Percentiles rank a stretch among this genome's conserved stretches.
Conservation (phyloP, 2,329 filamentous ascomycete species). For the Coccinonectria pachysandricola region DNA sequence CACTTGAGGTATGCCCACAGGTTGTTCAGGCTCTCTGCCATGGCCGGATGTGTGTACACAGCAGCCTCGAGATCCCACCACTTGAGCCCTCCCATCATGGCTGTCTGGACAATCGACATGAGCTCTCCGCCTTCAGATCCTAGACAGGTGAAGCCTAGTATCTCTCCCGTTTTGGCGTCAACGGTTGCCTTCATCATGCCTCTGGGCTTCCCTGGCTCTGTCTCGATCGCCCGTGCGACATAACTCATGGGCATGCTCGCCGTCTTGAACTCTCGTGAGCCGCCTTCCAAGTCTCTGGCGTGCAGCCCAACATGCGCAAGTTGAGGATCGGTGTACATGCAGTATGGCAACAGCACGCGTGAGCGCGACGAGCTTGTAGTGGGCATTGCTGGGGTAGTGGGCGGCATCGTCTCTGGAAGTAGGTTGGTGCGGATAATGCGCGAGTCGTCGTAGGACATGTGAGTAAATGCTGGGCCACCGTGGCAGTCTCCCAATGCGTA, state of each 20-base stretch:
- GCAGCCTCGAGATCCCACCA: constrained; percentile 35
- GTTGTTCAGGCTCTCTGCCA: constrained; percentile 42
- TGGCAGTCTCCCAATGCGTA: constrained; percentile 43
- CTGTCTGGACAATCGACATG: constrained; percentile 42
- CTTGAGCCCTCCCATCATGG: constrained; percentile 37
- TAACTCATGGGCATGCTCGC: constrained; percentile 42
- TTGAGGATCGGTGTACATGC: constrained; percentile 44
- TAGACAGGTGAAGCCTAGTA: constrained; percentile 41
- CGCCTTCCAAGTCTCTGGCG: constrained; percentile 24
- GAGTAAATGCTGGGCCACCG: constrained; percentile 42
- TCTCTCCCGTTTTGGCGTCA: constrained; percentile 35
- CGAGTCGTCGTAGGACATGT: constrained; percentile 47
- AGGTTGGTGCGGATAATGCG: constrained; percentile 39
- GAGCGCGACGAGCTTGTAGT: constrained; percentile 15
- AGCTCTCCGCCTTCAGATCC: constrained; percentile 42
- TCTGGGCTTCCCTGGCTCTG: constrained; percentile 38
- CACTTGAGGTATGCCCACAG: constrained; percentile 34
- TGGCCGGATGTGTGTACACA: constrained; percentile 39
- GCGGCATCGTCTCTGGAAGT: constrained; percentile 17
- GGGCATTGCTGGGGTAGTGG: constrained; percentile 17
- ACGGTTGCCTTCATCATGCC: constrained; percentile 43
- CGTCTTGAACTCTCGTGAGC: constrained; percentile 27
- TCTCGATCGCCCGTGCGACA: constrained; percentile 41
- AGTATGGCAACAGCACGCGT: constrained; percentile 33
- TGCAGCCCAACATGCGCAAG: constrained; percentile 41